Conservation (phyloP, 352 stramenopile genomes). For the Pythium rishiriense region DNA sequence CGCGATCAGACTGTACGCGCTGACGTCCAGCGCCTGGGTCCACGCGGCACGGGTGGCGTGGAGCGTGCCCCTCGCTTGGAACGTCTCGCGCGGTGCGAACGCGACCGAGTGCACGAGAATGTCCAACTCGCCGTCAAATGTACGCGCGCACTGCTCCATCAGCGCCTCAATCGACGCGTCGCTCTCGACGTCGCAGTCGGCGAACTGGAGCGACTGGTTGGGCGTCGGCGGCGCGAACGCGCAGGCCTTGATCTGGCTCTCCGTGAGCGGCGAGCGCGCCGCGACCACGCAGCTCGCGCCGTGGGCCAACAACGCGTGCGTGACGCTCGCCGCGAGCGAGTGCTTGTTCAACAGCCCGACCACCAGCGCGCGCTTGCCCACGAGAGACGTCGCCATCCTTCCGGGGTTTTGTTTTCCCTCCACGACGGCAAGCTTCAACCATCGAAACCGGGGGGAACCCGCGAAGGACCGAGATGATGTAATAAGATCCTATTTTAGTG, state of each 20-base stretch:
- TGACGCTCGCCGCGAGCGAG: slow-evolving; percentile 79
- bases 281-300: slow-evolving; percentile 77
- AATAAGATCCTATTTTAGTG: background rate
- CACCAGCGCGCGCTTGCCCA: slow-evolving; percentile 75
- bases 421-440: slow-evolving; percentile 23
- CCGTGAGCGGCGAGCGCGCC: slow-evolving; percentile 52
- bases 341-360: slow-evolving; percentile 91
- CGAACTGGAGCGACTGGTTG: slow-evolving; percentile 41
- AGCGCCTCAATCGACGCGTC: slow-evolving; percentile 56
- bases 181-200: slow-evolving; percentile 75
- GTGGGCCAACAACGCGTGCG: slow-evolving; percentile 62
- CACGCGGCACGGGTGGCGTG: slow-evolving; percentile 53
- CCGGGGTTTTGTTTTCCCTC: slow-evolving; percentile 15
- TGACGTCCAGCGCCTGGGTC: slow-evolving; percentile 81
- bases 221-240: slow-evolving; percentile 37
- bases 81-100: slow-evolving; percentile 78
- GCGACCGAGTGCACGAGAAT: slow-evolving; percentile 91
- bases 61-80: slow-evolving; percentile 61
- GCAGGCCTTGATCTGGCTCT: slow-evolving; percentile 51
- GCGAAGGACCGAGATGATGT: background rate
- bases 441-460: slow-evolving; percentile 17
- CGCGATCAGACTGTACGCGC: slow-evolving; percentile 89
- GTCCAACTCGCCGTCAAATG: slow-evolving; percentile 70
- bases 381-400: slow-evolving; percentile 30
- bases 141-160: slow-evolving; percentile 38